A percentile compares a stretch with the other conserved stretches of the same genome.
These are phyloP conservation scores for Lippia alba DNA, from an alignment of 305 asterid species.

Conservation along the genomic window DNA sequence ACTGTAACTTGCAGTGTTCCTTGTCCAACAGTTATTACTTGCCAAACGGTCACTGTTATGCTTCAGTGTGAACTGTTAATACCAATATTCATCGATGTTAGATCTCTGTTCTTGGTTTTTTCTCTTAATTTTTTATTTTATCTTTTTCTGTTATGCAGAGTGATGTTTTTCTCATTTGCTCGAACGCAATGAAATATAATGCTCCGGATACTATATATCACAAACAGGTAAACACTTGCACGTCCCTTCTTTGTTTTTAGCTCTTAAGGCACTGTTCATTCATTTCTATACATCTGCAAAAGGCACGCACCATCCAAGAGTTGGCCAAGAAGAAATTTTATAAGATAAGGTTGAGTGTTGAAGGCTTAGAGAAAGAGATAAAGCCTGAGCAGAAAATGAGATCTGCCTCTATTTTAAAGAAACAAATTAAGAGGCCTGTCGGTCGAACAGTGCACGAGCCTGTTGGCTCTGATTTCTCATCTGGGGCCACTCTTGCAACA, in stretches of 20 bases:
- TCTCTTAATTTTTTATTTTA: slow-evolving; percentile 2
- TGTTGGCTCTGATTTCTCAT: slow-evolving; percentile 86
- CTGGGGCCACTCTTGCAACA: slow-evolving; percentile 83
- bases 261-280: slow-evolving; percentile 24
- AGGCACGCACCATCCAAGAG: slow-evolving; percentile 95
- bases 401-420: slow-evolving; percentile 56
- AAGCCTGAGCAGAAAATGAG: slow-evolving; percentile 67
- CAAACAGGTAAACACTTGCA: slow-evolving; percentile 67
- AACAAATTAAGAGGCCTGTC: slow-evolving; percentile 55
- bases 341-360: slow-evolving; percentile 56
- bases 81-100: neutral
- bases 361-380: slow-evolving; percentile 57
- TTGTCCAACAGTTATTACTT: slow-evolving; percentile 12
- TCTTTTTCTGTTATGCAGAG: slow-evolving; percentile 54
- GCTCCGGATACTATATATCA: slow-evolving; percentile 84
- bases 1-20: slow-evolving; percentile 8
- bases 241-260: slow-evolving; percentile 10
- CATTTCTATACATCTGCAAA: slow-evolving; percentile 32
- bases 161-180: slow-evolving; percentile 84
- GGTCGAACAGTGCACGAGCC: slow-evolving; percentile 69
- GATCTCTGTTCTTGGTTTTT: neutral
- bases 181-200: slow-evolving; percentile 97
- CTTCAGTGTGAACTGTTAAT: slow-evolving; percentile 3
- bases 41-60: neutral
- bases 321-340: slow-evolving; percentile 81